Conservation (phyloP, 176 grass and related monocot genomes). For the Metroxylon sagu region DNA sequence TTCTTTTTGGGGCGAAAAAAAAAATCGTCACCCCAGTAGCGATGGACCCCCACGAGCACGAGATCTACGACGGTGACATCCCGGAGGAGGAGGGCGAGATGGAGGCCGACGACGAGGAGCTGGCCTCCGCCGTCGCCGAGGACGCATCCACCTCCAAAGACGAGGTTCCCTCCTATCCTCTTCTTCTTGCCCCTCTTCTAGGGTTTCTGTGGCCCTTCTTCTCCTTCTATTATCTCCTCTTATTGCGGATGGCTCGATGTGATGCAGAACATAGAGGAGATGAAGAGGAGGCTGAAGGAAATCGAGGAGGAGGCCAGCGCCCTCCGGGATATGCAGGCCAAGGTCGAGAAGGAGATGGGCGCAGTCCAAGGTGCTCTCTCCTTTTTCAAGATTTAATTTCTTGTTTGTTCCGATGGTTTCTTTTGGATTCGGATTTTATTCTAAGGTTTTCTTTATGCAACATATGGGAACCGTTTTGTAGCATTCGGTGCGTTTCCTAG, state of each 20-base stretch:
- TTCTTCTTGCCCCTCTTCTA: too few relatives aligned
- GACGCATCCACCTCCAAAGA: conserved; percentile 18
- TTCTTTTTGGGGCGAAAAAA: too few relatives aligned
- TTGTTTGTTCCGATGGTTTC: not conserved
- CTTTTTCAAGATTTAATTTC: not conserved
- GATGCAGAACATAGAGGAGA: conserved; percentile 28
- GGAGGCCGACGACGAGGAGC: not conserved
- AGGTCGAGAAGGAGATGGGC: conserved; percentile 31
- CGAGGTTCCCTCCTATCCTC: conserved; percentile 10
- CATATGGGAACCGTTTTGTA: too few relatives aligned
- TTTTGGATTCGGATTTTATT: too few relatives aligned
- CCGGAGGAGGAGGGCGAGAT: conserved; percentile 4
- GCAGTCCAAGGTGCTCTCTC: conserved; percentile 16
- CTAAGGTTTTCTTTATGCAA: too few relatives aligned
- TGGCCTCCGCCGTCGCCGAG: not conserved
- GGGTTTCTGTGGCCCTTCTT: not conserved
- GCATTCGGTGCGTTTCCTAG: too few relatives aligned
- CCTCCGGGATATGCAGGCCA: conserved; percentile 32
- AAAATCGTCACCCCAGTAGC: too few relatives aligned
- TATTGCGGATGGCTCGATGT: not conserved
- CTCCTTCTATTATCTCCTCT: not conserved
- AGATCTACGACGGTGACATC: not conserved
- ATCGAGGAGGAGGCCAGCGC: conserved; percentile 34
- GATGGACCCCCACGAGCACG: conserved; percentile 1
- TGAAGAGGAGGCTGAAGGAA: conserved; percentile 32